Percentiles rank a stretch among this genome's conserved stretches.
Conservation (phyloP, 2,329 filamentous ascomycete genomes). For the Pestalotiopsis sp. region DNA sequence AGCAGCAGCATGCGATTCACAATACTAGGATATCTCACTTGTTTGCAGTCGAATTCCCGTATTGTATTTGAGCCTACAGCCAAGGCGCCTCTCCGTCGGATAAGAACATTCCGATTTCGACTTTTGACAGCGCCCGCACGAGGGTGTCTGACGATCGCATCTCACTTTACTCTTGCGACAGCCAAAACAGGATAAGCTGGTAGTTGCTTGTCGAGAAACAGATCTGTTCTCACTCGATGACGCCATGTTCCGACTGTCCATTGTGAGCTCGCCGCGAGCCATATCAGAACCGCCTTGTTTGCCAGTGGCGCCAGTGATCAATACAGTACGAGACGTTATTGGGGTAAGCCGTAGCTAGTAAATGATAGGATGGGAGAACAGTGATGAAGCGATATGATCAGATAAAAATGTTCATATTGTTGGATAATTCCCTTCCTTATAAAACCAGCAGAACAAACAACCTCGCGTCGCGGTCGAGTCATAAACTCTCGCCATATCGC, state of each 20-base stretch:
- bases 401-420: not conserved
- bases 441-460: too few relatives aligned
- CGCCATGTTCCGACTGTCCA: not conserved
- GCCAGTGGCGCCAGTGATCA: conserved; percentile 12
- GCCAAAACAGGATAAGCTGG: not conserved
- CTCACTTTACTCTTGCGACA: not conserved
- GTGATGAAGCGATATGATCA: not conserved
- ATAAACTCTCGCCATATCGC: too few relatives aligned
- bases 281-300: conserved; percentile 10
- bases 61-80: not conserved
- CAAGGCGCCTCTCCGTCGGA: not conserved
- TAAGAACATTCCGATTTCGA: not conserved
- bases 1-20: not conserved
- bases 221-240: not conserved
- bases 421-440: not conserved
- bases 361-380: not conserved
- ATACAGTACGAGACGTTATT: not conserved
- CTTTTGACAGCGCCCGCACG: not conserved
- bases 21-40: not conserved
- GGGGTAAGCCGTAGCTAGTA: not conserved
- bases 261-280: not conserved
- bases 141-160: not conserved
- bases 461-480: too few relatives aligned
- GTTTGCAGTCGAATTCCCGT: not conserved
- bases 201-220: not conserved